Conservation (phyloP, 306 rosid species). For the Corylus americana region DNA sequence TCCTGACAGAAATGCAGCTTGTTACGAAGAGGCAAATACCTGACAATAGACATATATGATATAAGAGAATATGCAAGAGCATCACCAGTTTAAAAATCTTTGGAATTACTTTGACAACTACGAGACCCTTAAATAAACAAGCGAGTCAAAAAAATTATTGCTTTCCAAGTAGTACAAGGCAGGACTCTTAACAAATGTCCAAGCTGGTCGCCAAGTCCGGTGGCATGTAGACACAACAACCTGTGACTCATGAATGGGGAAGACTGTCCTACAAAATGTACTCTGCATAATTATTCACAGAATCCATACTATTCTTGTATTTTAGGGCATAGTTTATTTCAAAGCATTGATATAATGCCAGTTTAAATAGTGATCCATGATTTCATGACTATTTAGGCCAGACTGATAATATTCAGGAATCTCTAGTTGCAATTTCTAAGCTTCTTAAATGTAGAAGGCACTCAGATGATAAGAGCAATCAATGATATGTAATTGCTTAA, state of each 20-base stretch:
- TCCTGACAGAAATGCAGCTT: constrained; percentile 78
- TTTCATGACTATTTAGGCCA: neutral
- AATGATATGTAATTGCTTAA: neutral
- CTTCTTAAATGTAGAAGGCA: neutral
- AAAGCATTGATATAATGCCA: neutral
- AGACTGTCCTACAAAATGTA: neutral
- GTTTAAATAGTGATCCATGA: neutral
- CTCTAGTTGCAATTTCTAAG: neutral
- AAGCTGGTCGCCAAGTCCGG: neutral
- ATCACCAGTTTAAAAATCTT: neutral
- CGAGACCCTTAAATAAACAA: neutral
- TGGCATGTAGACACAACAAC: neutral
- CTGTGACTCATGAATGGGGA: neutral
- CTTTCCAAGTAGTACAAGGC: constrained; percentile 8
- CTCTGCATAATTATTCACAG: neutral
- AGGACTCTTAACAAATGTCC: neutral
- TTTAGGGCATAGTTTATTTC: neutral
- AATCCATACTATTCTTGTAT: neutral
- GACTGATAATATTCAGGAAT: neutral
- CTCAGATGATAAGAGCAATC: neutral
- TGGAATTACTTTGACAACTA: neutral
- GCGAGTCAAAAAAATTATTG: neutral
- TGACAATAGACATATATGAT: constrained; percentile 21
- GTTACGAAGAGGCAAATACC: constrained; percentile 37
- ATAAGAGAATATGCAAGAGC: constrained; percentile 32